Evolutionary conservation across 1,139 yeast species (phyloP).

Genomic region (Pichia kudriavzevii): DNA sequence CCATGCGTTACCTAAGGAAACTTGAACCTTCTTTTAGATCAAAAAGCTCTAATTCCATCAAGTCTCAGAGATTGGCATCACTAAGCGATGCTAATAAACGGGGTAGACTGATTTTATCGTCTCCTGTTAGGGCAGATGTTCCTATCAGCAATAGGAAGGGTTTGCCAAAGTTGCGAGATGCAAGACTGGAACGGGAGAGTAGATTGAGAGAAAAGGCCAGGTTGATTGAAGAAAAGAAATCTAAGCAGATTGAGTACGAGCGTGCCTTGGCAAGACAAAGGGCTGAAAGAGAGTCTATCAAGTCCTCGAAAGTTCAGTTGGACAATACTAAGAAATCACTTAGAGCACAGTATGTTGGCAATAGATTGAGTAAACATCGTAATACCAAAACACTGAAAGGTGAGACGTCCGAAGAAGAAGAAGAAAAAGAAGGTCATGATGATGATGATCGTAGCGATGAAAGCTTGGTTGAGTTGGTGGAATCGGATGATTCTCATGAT

Average conservation of each 20-base stretch:
- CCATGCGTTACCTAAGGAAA: conserved; percentile 39
- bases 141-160: conserved; percentile 3
- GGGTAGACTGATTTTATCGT: conserved; percentile 17
- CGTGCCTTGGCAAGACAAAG: conserved; percentile 10
- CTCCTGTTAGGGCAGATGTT: too few relatives aligned
- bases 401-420: conserved; percentile 7
- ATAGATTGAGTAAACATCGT: conserved; percentile 3
- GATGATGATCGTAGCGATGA: conserved; percentile 9
- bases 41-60: neutral
- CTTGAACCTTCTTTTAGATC: too few relatives aligned
- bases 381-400: neutral
- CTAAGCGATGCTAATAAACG: neutral
- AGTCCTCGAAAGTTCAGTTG: conserved; percentile 15
- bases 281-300: conserved; percentile 15
- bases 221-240: conserved; percentile 22
- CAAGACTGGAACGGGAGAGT: conserved; percentile 2
- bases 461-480: conserved; percentile 2
- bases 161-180: neutral
- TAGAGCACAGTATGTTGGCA: conserved; percentile 9
- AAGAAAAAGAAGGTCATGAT: conserved; percentile 5
- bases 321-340: conserved; percentile 7
- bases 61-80: neutral
- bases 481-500: conserved; percentile 10
- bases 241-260: conserved; percentile 8
- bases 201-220: conserved; percentile 25